Evolutionary conservation across 2,329 filamentous ascomycete genomes (phyloP).

Genomic region (Ophiostoma ips): DNA sequence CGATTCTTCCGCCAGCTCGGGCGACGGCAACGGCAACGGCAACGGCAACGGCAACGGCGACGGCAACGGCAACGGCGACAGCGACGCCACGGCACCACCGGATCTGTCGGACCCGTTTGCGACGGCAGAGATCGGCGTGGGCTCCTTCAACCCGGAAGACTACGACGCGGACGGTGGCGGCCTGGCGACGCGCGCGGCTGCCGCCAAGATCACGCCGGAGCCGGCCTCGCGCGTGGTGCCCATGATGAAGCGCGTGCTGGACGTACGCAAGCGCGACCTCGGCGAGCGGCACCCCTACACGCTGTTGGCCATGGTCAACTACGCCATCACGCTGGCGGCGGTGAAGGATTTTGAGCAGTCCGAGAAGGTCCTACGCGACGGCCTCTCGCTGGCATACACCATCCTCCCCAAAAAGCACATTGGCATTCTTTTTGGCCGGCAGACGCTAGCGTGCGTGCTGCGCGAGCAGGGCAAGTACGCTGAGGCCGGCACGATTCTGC

Average conservation of each 20-base stretch:
- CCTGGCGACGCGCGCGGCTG: not conserved
- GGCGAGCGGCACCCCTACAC: not conserved
- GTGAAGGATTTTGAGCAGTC: not conserved
- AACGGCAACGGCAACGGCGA: too few relatives aligned
- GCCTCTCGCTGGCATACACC: not conserved
- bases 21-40: not conserved
- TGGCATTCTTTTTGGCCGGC: not conserved
- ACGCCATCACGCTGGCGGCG: not conserved
- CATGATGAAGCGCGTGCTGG: not conserved
- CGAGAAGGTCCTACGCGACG: too few relatives aligned
- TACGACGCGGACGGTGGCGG: not conserved
- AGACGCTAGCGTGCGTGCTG: constrained; percentile 2
- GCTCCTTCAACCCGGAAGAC: not conserved
- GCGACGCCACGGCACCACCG: not conserved
- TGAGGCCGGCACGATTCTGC: not conserved
- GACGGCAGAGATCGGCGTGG: not conserved
- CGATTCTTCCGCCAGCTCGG: not conserved
- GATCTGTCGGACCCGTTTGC: not conserved
- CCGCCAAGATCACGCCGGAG: not conserved
- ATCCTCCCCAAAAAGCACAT: not conserved
- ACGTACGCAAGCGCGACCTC: not conserved
- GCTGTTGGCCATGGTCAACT: constrained; percentile 2
- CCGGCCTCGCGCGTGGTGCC: not conserved
- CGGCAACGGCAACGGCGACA: too few relatives aligned
- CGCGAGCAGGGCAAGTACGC: not conserved